Conservation (phyloP, 2,329 filamentous ascomycete species). For the Xylariales sp. region DNA sequence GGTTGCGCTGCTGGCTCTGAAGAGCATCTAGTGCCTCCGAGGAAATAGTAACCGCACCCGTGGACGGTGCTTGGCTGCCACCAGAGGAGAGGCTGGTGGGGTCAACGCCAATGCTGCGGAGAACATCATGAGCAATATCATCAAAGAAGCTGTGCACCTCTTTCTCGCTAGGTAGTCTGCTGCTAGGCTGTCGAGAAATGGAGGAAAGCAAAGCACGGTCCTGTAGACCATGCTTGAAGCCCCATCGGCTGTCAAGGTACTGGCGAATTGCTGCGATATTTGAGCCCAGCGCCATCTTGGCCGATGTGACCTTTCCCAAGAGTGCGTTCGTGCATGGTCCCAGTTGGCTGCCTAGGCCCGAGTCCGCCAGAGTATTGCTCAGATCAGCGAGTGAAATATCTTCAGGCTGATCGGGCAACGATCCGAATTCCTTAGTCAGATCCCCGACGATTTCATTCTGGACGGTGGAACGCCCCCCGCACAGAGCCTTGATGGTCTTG, state of each 20-base stretch:
- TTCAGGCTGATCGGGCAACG: slow-evolving; percentile 32
- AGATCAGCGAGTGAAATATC: slow-evolving; percentile 29
- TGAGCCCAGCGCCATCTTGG: slow-evolving; percentile 6
- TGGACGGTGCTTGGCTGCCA: not conserved
- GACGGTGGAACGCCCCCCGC: slow-evolving; percentile 33
- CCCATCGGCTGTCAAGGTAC: slow-evolving; percentile 6
- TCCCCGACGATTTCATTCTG: slow-evolving; percentile 41
- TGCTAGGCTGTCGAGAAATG: slow-evolving; percentile 2
- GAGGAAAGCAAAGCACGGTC: slow-evolving; percentile 2
- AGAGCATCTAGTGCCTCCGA: slow-evolving; percentile 6
- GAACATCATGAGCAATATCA: slow-evolving; percentile 1
- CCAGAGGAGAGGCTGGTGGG: slow-evolving; percentile 1
- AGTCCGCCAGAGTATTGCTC: slow-evolving; percentile 20
- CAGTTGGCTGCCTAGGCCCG: slow-evolving; percentile 22
- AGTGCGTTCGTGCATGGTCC: slow-evolving; percentile 18
- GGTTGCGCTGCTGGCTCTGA: slow-evolving; percentile 1
- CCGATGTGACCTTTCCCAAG: slow-evolving; percentile 13
- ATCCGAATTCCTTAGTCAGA: slow-evolving; percentile 33
- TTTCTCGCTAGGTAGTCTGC: slow-evolving; percentile 2
- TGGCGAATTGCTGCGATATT: slow-evolving; percentile 4
- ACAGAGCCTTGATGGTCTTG: slow-evolving; percentile 28
- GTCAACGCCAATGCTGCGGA: slow-evolving; percentile 4
- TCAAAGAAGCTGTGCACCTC: slow-evolving; percentile 6
- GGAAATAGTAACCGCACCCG: not conserved
- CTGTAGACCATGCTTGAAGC: slow-evolving; percentile 6